Base-by-base conservation (phyloP, 164 flowering plant genomes). In the Chimonanthus praecox region DNA sequence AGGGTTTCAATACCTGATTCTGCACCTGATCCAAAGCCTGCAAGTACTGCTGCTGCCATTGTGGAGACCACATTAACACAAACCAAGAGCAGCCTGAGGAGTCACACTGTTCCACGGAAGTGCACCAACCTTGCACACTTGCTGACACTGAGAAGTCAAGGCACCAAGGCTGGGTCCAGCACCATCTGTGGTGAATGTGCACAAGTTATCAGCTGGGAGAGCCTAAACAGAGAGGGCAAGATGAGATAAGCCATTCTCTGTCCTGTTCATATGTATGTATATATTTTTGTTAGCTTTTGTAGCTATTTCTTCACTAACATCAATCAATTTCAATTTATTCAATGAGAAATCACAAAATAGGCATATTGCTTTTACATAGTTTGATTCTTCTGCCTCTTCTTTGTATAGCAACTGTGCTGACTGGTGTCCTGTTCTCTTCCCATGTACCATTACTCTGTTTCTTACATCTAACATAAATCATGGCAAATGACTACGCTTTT, bases 101-200 rank as follows among this genome's bases (percentile, higher is more conserved):
- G 73, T 47, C 84, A 73, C 11, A 2, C 70, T 2, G 76, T 75
- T 50, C 83, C 50, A 54, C 76, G 97, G 16, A 88, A 86, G 71
- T 96, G 99, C 84, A 92, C 99, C 2, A 90, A 82, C 48, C 89
- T 91, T 16, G 77, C 97, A 0, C 99, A 96, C 77, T 46, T 85
- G 84, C 83, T 94, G 33, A 91, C 97, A 5, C 87, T 96, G 46
- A 89, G 90, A 79, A 89, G 97, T 71, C 94, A 90, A 75, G 94
- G 97, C 15, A 88, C 84, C 7, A 90, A 88, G 78, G 13, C 51
- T 20, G 98, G 97, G 71, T 88, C 91, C 77, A 83, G 80, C 70
- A 90, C 97, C 7, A 83, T 96, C 1, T 96, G 98, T 69, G 98
- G 97, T 54, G 95, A 91, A 70, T 96, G 99, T 77, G 97, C 88